phyloP scores from a whole-genome alignment of 2,329 filamentous ascomycete genomes.

The Phyllosticta paracitricarpa region DNA sequence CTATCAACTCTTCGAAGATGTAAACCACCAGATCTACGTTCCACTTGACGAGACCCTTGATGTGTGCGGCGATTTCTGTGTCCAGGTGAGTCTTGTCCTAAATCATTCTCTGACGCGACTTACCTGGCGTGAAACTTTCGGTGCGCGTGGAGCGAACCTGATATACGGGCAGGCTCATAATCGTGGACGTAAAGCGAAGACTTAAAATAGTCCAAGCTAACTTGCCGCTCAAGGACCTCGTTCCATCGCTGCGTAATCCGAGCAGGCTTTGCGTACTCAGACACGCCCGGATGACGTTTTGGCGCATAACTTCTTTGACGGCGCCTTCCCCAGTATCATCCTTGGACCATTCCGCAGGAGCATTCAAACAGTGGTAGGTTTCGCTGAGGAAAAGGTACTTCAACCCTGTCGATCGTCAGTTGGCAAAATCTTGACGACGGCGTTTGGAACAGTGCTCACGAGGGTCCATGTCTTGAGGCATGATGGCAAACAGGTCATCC shows the following conservation, averaged over 20 bases:
- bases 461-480: conserved; percentile 21
- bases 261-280: conserved; percentile 72
- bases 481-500: conserved; percentile 39
- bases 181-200: conserved; percentile 28
- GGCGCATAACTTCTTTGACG: conserved; percentile 40
- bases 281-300: conserved; percentile 52
- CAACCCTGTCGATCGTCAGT: conserved; percentile 15
- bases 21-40: conserved; percentile 54
- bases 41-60: conserved; percentile 72
- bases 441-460: neutral
- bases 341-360: conserved; percentile 69
- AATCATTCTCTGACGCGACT: conserved; percentile 6
- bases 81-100: conserved; percentile 11
- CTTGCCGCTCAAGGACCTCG: conserved; percentile 55
- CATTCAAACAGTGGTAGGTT: conserved; percentile 40
- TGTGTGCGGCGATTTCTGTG: conserved; percentile 58
- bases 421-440: too few species aligned
- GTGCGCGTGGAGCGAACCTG: neutral
- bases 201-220: conserved; percentile 67
- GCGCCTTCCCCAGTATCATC: conserved; percentile 59
- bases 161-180: conserved; percentile 2
- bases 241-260: conserved; percentile 55
- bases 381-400: conserved; percentile 49
- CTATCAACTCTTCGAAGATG: conserved; percentile 43
- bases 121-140: conserved; percentile 5